Evolutionary conservation across 768 basidiomycete species (phyloP).

Genomic region (Boletus vermiculosoides): DNA sequence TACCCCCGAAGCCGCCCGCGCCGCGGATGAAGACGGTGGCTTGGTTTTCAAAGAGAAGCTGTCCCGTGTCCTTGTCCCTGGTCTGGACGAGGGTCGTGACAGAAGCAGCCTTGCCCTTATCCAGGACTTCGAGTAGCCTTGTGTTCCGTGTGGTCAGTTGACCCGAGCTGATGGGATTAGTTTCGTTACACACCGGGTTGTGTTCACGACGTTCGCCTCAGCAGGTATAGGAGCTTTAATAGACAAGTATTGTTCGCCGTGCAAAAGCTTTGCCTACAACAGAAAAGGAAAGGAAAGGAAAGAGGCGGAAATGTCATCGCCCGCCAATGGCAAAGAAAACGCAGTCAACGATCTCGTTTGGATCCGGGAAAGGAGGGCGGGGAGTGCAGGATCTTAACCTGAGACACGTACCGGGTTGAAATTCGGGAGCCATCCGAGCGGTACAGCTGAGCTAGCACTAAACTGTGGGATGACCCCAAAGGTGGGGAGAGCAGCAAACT

Average conservation of each 20-base stretch:
- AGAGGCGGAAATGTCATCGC: neutral
- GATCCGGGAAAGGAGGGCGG: neutral
- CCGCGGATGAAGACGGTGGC: constrained; percentile 91
- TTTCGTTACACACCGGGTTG: constrained; percentile 51
- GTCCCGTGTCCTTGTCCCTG: constrained; percentile 72
- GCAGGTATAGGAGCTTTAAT: constrained; percentile 88
- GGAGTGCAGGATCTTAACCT: neutral
- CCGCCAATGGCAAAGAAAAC: neutral
- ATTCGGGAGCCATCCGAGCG: constrained; percentile 89
- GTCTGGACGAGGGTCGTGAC: constrained; percentile 80
- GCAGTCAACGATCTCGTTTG: constrained; percentile 2
- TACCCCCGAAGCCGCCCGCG: constrained; percentile 94
- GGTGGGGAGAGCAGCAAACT: constrained; percentile 84
- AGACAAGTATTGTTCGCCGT: constrained; percentile 93
- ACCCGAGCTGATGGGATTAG: constrained; percentile 11
- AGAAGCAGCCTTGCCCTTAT: constrained; percentile 93
- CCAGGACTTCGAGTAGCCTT: constrained; percentile 76
- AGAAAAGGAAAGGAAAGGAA: too few species aligned
- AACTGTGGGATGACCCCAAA: constrained; percentile 97
- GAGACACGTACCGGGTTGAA: constrained; percentile 77
- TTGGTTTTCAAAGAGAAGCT: constrained; percentile 89
- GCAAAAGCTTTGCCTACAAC: constrained; percentile 85
- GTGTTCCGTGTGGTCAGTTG: constrained; percentile 4
- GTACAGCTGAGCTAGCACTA: constrained; percentile 58
- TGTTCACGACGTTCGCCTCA: constrained; percentile 72